phyloP scores from a whole-genome alignment of 768 basidiomycete genomes.

The Sarcodon aspratus region DNA sequence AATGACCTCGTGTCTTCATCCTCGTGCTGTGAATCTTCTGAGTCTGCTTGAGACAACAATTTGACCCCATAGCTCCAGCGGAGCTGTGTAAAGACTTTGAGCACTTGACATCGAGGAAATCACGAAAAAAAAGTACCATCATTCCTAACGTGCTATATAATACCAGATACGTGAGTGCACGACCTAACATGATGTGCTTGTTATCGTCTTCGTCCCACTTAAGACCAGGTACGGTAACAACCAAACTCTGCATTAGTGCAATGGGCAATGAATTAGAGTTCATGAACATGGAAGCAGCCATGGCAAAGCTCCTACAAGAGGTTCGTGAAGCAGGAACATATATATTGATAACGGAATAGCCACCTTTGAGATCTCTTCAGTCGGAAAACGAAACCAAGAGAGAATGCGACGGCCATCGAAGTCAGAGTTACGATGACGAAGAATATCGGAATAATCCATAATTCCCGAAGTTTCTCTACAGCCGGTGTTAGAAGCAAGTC shows the following conservation, averaged over 20 bases:
- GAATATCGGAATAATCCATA: slow-evolving; percentile 82
- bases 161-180: slow-evolving; percentile 83
- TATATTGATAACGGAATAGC: slow-evolving; percentile 10
- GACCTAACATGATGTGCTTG: slow-evolving; percentile 80
- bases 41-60: slow-evolving; percentile 64
- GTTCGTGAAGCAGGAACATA: neutral
- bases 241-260: slow-evolving; percentile 86
- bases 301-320: slow-evolving; percentile 53
- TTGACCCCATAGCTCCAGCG: slow-evolving; percentile 93
- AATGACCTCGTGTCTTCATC: slow-evolving; percentile 4
- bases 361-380: slow-evolving; percentile 72
- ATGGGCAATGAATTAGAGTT: slow-evolving; percentile 94
- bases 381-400: slow-evolving; percentile 49
- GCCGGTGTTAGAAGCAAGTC: neutral
- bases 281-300: slow-evolving; percentile 83
- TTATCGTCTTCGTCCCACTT: slow-evolving; percentile 79
- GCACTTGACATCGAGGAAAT: neutral
- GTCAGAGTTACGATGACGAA: slow-evolving; percentile 67
- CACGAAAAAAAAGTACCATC: slow-evolving; percentile 52
- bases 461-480: slow-evolving; percentile 61
- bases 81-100: slow-evolving; percentile 36
- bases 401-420: slow-evolving; percentile 59
- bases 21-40: slow-evolving; percentile 22
- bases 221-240: slow-evolving; percentile 69
- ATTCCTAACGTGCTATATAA: slow-evolving; percentile 93